Conservation (phyloP, 2,329 filamentous ascomycete species). For the Ascochyta rabiei region DNA sequence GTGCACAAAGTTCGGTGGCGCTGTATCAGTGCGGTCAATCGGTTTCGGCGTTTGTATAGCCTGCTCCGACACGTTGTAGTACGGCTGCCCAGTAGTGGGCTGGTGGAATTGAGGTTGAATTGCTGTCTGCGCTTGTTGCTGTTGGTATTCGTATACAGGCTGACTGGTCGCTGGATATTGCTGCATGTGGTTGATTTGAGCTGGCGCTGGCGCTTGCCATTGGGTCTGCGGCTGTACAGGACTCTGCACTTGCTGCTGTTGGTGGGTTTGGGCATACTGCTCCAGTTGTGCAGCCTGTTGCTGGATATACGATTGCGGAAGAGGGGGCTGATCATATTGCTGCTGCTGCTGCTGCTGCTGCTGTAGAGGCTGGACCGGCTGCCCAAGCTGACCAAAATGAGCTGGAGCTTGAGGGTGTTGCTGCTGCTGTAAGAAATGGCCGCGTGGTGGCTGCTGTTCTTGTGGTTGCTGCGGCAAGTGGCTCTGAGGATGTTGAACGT, state of each 20-base stretch:
- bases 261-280: conserved; percentile 11
- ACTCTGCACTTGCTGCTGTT: conserved; percentile 17
- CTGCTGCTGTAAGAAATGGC: conserved; percentile 17
- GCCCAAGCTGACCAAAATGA: conserved; percentile 24
- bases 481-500: conserved; percentile 16
- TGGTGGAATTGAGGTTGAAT: conserved; percentile 21
- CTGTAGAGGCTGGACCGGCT: conserved; percentile 27
- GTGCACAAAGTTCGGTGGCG: conserved; percentile 32
- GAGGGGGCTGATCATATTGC: conserved; percentile 14
- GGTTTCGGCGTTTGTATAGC: conserved; percentile 38
- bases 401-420: conserved; percentile 16
- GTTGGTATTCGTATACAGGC: conserved; percentile 3
- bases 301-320: conserved; percentile 21
- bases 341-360: conserved; percentile 25
- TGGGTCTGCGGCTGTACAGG: conserved; percentile 24
- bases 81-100: conserved; percentile 23
- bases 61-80: conserved; percentile 24
- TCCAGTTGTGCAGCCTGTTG: conserved; percentile 20
- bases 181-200: conserved; percentile 16
- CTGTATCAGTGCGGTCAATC: conserved; percentile 30
- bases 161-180: conserved; percentile 20
- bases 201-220: conserved; percentile 28
- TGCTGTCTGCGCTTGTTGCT: conserved; percentile 8
- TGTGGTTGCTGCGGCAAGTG: conserved; percentile 18
- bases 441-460: conserved; percentile 13